Evolutionary conservation across 2,329 filamentous ascomycete genomes (phyloP), one percentile per base, ranked within the genome.

Genomic region (Orbilia javanica): DNA sequence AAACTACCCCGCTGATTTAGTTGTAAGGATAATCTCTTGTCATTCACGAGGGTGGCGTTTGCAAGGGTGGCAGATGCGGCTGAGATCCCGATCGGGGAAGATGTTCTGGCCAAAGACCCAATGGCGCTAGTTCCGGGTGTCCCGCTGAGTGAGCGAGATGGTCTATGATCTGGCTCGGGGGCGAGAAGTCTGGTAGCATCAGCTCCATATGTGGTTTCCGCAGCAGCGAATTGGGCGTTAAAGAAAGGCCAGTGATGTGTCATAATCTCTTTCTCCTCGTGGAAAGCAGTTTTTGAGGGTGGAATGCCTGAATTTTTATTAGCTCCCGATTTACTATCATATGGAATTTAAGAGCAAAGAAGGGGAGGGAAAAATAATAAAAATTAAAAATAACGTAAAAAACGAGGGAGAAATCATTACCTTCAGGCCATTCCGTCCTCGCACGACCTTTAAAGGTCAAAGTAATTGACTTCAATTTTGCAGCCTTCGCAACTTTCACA

Each of bases 341-440:
- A 27, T 48, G 55, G 57, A 18, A 18, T 60, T 44, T 55, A 11
- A 52, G n/a, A 15, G 8, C 13, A 4, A 10, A 10, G 7, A 52
- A n/a, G n/a, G n/a, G n/a, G n/a, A n/a, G n/a, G n/a, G n/a, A n/a
- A n/a, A n/a, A n/a, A n/a, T n/a, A n/a, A n/a, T n/a, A n/a, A n/a
- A n/a, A n/a, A n/a, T n/a, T n/a, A n/a, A n/a, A n/a, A n/a, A n/a
- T n/a, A n/a, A n/a, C n/a, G n/a, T n/a, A n/a, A n/a, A n/a, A n/a
- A n/a, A n/a, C n/a, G n/a, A n/a, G n/a, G 42, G 2, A 57, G 20
- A 36, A 7, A 31, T 36, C 55, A 80, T 71, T 82, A 88, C 90
- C 93, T 86, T 98, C 96, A 15, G 96, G 95, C 96, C 96, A 99
- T 83, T 97, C 94, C 0, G 96, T 98, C 80, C 92, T 89, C 2